Evolutionary conservation across 495 filamentous ascomycete species (phyloP), one percentile per base, ranked within the genome.

Genomic region (Antarctomyces pellizariae): DNA sequence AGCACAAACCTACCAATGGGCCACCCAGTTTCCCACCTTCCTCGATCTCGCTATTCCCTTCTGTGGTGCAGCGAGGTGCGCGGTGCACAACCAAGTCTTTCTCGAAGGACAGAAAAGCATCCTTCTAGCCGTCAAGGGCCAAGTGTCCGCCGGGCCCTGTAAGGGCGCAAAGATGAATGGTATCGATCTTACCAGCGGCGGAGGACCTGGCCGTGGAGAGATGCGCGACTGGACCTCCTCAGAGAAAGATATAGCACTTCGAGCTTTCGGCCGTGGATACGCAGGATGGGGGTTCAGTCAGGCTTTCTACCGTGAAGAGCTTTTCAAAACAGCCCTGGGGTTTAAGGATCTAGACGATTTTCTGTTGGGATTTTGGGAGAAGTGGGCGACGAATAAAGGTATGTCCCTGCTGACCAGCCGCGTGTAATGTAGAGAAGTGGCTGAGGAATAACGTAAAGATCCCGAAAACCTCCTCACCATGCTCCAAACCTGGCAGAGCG

Each of bases 231-330:
- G 71, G 69, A 58, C 49, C 15, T 46, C 43, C 1, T 46, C 59
- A 29, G 64, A 75, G 36, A 61, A 46, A 15, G 46, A 55, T n/a
- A 48, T 61, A 22, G 73, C 71, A 0, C 41, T 79, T 30, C 75
- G 68, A 41, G 70, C 71, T 5, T 57, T 77, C 40, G 71, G 67
- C 0, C 54, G 72, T 22, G 71, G 62, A 0, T 79, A 79, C 54
- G 70, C 73, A 18, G 71, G 71, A 7, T 79, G 73, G 73, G 72
- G 72, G 2, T 69, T 77, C 41, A 71, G 63, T 30, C 69, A 75
- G 32, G 55, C 71, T 0, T 77, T 75, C 36, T 79, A 79, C 35
- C 52, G 72, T 3, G 52, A 71, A 33, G 68, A 64, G 37, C 30
- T 75, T 19, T 69, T 67, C 44, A 62, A 72, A 42, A 63, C 38